A percentile compares a stretch with the other conserved stretches of the same genome.
These are phyloP conservation scores for Yarrowia sp. DNA, from an alignment of 805 yeast species.

Conservation along the genomic window DNA sequence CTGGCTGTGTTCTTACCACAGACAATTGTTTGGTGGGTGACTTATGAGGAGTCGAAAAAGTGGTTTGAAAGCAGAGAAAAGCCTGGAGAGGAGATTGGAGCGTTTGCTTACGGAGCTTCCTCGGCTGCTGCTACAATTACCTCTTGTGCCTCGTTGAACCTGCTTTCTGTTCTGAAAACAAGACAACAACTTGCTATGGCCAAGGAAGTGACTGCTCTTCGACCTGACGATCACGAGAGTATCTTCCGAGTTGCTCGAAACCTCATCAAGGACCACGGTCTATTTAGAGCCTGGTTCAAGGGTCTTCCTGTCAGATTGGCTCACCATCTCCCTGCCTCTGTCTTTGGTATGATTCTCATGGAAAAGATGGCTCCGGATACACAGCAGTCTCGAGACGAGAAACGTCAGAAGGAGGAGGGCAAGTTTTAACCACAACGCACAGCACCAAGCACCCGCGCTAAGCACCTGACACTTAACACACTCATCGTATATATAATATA, in stretches of 20 bases:
- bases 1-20: constrained; percentile 54
- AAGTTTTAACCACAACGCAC: constrained; percentile 34
- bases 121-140: constrained; percentile 21
- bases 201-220: constrained; percentile 29
- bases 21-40: constrained; percentile 54
- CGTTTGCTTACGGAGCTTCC: constrained; percentile 30
- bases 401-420: constrained; percentile 32
- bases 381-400: constrained; percentile 18
- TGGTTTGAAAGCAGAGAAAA: constrained; percentile 9
- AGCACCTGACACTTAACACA: not conserved
- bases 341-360: constrained; percentile 33
- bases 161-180: constrained; percentile 31
- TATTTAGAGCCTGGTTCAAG: constrained; percentile 31
- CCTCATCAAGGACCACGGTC: constrained; percentile 30
- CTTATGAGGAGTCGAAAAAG: constrained; percentile 39
- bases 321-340: constrained; percentile 31
- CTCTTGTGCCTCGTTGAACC: constrained; percentile 22
- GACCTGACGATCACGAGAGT: constrained; percentile 34
- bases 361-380: constrained; percentile 38
- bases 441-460: no score
- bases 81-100: constrained; percentile 20
- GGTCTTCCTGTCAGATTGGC: constrained; percentile 36
- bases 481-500: constrained; percentile 14
- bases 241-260: constrained; percentile 28
- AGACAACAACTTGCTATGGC: constrained; percentile 31